Evolutionary conservation across 2,329 filamentous ascomycete genomes (phyloP).

Genomic region (Aureobasidium sp.): DNA sequence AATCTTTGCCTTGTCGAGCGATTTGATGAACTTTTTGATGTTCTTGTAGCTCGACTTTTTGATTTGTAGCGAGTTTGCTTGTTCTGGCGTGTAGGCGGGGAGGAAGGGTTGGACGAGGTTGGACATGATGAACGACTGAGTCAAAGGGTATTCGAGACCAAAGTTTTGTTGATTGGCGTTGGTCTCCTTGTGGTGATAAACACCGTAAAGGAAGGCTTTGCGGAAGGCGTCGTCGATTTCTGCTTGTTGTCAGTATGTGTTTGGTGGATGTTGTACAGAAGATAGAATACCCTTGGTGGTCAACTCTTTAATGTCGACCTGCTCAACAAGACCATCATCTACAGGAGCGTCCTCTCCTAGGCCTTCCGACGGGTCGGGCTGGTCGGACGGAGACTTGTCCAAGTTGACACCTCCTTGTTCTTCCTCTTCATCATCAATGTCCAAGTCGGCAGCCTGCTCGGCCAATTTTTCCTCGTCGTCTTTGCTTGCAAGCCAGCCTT

Average conservation of each 20-base stretch:
- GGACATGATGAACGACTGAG: constrained; percentile 54
- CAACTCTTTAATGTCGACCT: constrained; percentile 37
- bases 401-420: constrained; percentile 40
- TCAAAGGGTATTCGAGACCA: constrained; percentile 53
- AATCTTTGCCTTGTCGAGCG: constrained; percentile 54
- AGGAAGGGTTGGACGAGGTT: constrained; percentile 58
- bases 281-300: constrained; percentile 45
- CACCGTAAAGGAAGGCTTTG: constrained; percentile 54
- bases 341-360: constrained; percentile 20
- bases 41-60: constrained; percentile 66
- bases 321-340: constrained; percentile 24
- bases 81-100: constrained; percentile 47
- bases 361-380: constrained; percentile 3
- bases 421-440: constrained; percentile 32
- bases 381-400: constrained; percentile 14
- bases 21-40: constrained; percentile 60
- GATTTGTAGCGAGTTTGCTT: constrained; percentile 52
- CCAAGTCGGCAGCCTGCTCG: constrained; percentile 34
- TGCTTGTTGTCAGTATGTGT: constrained; percentile 22
- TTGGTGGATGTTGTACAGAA: constrained; percentile 11
- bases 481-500: constrained; percentile 37
- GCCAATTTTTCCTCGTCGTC: constrained; percentile 28
- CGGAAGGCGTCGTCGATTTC: constrained; percentile 59
- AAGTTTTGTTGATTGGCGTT: constrained; percentile 44
- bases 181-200: constrained; percentile 50